These are phyloP conservation scores for Xylariaceae sp. DNA, from an alignment of 2,329 filamentous ascomycete genomes.

Conservation along the genomic window DNA sequence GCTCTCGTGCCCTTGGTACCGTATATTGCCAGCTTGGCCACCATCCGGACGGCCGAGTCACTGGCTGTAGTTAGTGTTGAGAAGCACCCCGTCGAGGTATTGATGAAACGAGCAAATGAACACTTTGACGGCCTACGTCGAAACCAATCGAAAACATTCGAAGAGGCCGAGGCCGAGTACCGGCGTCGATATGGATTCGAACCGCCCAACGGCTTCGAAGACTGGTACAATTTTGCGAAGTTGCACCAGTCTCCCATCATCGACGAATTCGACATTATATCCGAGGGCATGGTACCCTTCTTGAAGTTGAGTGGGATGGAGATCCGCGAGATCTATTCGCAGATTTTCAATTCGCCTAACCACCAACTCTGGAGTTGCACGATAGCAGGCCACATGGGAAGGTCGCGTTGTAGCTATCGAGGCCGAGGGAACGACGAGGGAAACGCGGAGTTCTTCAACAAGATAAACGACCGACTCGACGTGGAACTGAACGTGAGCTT, in stretches of 20 bases:
- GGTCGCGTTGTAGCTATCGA: conserved; percentile 34
- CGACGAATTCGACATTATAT: conserved; percentile 45
- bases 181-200: conserved; percentile 37
- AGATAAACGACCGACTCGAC: conserved; percentile 24
- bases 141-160: conserved; percentile 37
- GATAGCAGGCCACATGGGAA: conserved; percentile 24
- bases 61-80: conserved; percentile 4
- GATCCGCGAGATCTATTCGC: conserved; percentile 28
- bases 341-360: conserved; percentile 21
- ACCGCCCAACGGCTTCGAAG: conserved; percentile 43
- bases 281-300: conserved; percentile 38
- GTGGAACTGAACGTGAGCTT: conserved; percentile 37
- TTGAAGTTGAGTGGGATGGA: conserved; percentile 35
- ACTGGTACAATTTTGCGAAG: conserved; percentile 42
- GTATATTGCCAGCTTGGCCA: conserved; percentile 28
- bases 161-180: conserved; percentile 39
- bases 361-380: conserved; percentile 38
- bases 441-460: conserved; percentile 31
- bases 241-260: conserved; percentile 41
- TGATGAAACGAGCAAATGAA: conserved; percentile 28
- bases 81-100: conserved; percentile 35
- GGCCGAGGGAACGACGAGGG: conserved; percentile 33
- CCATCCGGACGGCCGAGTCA: conserved; percentile 22
- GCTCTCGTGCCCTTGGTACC: conserved; percentile 30
- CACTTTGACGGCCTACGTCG: conserved; percentile 31